phyloP scores from a whole-genome alignment of 805 yeast genomes.

The Suhomyces vadensis region DNA sequence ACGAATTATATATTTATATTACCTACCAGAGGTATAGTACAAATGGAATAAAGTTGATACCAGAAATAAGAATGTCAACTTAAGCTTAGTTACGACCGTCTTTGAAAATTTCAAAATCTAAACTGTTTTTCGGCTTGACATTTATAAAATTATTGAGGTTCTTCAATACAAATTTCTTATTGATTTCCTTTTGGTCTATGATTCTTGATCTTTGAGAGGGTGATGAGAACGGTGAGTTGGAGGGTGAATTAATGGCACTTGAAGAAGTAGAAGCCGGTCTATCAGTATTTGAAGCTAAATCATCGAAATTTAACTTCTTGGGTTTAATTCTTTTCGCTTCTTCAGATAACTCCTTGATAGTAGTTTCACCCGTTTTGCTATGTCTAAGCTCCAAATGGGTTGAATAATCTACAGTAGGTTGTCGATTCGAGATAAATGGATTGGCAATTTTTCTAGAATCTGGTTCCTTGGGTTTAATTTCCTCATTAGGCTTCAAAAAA shows the following conservation, averaged over 20 bases:
- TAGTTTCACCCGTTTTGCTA: conserved; percentile 42
- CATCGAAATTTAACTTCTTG: conserved; percentile 32
- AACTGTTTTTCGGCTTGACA: conserved; percentile 11
- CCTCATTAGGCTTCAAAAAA: background rate
- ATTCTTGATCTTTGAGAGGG: conserved; percentile 3
- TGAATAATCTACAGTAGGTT: conserved; percentile 26
- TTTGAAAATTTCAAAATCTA: conserved; percentile 15
- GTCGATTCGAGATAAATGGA: conserved; percentile 3
- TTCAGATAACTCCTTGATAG: conserved; percentile 28
- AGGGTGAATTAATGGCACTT: background rate
- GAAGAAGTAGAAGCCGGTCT: background rate
- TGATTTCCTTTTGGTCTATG: conserved; percentile 10
- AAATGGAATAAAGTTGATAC: background rate
- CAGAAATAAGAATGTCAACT: too few species aligned
- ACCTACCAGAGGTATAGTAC: conserved; percentile 1
- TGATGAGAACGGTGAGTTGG: conserved; percentile 5
- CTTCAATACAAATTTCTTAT: conserved; percentile 12
- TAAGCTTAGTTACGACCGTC: conserved; percentile 1
- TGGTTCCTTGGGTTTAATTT: background rate
- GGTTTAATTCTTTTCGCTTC: conserved; percentile 40
- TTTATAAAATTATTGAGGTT: conserved; percentile 13
- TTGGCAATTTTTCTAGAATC: background rate
- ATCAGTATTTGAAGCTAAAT: conserved; percentile 2
- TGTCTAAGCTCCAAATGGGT: conserved; percentile 42
- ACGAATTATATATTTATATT: background rate